Base-by-base conservation (phyloP, 495 filamentous ascomycete species). In the Patellaria atrata region DNA sequence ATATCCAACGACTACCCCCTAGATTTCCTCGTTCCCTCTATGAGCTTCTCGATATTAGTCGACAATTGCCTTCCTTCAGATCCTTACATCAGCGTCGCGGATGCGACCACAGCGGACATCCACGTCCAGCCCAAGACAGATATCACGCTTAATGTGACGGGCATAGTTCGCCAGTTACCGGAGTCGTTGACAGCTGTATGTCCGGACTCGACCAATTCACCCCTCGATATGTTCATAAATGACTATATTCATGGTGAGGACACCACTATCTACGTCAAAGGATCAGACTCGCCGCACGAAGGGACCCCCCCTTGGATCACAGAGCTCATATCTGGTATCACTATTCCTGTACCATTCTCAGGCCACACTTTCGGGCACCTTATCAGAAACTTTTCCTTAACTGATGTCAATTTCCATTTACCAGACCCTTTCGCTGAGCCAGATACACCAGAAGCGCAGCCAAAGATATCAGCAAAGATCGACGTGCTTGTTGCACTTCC, bases 41-140 rank as follows among this genome's bases (percentile, higher is more conserved):
- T 97, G 25, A 75, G 71, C 4, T 96, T 97, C 51, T 68, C 79
- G 33, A 70, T 94, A 14, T 60, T 92, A 29, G 75, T 96, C 11
- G 75, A 79, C 14, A 79, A 77, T 30, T 97, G 89, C 52, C 53
- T 52, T 1, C 61, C 67, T 7, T 53, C 63, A 5, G 69, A 78
- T 26, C 65, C 67, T 4, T 64, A 70, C 38, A 79, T 84, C 21
- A 56, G 71, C 20, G 75, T 94, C 33, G 86, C 84, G 4, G 67
- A 73, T 44, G 83, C 82, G n/a, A 64, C 61, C 16, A 89, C 81
- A 1, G 61, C 63, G 5, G 56, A 61, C 27, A 54, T 92, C 16
- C 55, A 71, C 16, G 61, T 97, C 5, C 53, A 67, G 20, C 74
- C 85, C 3, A 68, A 70, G 18, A 51, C 66, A 12, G 61, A 77